Percentiles rank a stretch among this genome's conserved stretches.
phyloP scores from a whole-genome alignment of 345 rosid genomes.

The Camelina sativa region DNA sequence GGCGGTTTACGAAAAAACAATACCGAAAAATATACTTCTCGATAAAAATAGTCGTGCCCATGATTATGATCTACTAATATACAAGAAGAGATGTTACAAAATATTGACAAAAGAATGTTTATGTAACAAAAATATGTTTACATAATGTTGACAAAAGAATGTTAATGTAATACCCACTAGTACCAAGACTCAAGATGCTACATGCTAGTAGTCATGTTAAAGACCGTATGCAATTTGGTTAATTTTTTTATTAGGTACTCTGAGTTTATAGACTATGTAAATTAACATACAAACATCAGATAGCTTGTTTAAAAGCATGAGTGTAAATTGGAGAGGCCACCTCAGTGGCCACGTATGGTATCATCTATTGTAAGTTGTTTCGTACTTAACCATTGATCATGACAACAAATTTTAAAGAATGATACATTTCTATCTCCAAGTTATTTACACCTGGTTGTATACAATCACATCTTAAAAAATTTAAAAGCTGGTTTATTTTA shows the following conservation, averaged over 20 bases:
- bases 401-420: slow-evolving; percentile 6
- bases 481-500: neutral
- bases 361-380: slow-evolving; percentile 25
- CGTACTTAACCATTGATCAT: slow-evolving; percentile 31
- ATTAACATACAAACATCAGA: neutral
- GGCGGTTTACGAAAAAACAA: too few species aligned
- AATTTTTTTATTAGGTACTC: neutral
- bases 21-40: neutral
- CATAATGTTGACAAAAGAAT: neutral
- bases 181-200: neutral
- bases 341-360: slow-evolving; percentile 14
- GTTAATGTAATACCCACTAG: neutral
- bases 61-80: neutral
- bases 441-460: neutral
- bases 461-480: neutral
- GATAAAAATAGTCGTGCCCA: neutral
- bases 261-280: neutral
- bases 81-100: neutral
- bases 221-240: neutral
- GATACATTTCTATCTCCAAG: neutral
- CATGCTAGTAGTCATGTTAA: slow-evolving; percentile 2
- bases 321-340: neutral
- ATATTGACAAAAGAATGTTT: neutral
- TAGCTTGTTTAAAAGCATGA: neutral
- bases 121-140: neutral